phyloP scores from a whole-genome alignment of 352 stramenopile species.

The Phytophthora chlamydospora region DNA sequence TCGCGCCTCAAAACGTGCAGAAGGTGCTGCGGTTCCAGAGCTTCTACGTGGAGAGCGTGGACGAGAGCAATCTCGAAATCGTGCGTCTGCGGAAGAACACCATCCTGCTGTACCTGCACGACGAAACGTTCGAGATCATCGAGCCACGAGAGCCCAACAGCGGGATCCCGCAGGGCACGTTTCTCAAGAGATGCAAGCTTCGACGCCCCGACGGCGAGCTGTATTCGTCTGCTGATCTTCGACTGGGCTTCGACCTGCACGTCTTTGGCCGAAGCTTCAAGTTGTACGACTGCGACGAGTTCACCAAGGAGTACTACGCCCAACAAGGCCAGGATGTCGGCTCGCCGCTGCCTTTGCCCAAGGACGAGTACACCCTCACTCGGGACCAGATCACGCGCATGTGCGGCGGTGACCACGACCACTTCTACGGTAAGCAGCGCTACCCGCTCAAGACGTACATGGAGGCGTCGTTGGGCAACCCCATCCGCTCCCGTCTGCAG shows the following conservation, averaged over 20 bases:
- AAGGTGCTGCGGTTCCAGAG: slow-evolving; percentile 88
- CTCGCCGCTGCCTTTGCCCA: slow-evolving; percentile 62
- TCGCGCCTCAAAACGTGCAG: slow-evolving; percentile 77
- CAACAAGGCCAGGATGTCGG: slow-evolving; percentile 50
- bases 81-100: slow-evolving; percentile 75
- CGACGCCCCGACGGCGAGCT: slow-evolving; percentile 58
- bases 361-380: slow-evolving; percentile 84
- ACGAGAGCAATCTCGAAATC: slow-evolving; percentile 84
- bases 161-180: slow-evolving; percentile 87
- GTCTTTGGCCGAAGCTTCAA: slow-evolving; percentile 84
- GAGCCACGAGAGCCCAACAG: slow-evolving; percentile 84
- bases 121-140: slow-evolving; percentile 91
- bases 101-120: slow-evolving; percentile 84
- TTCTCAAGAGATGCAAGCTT: slow-evolving; percentile 81
- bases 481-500: slow-evolving; percentile 63
- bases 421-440: slow-evolving; percentile 77
- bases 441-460: slow-evolving; percentile 88
- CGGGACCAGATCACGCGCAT: slow-evolving; percentile 79
- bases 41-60: slow-evolving; percentile 85
- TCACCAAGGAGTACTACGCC: slow-evolving; percentile 73
- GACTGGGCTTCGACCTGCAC: slow-evolving; percentile 70
- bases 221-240: slow-evolving; percentile 62
- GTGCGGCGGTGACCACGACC: slow-evolving; percentile 69
- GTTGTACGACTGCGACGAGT: slow-evolving; percentile 76
- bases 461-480: slow-evolving; percentile 82